Base-by-base conservation (phyloP, 331 rosid species). In the Quercus tomentella region DNA sequence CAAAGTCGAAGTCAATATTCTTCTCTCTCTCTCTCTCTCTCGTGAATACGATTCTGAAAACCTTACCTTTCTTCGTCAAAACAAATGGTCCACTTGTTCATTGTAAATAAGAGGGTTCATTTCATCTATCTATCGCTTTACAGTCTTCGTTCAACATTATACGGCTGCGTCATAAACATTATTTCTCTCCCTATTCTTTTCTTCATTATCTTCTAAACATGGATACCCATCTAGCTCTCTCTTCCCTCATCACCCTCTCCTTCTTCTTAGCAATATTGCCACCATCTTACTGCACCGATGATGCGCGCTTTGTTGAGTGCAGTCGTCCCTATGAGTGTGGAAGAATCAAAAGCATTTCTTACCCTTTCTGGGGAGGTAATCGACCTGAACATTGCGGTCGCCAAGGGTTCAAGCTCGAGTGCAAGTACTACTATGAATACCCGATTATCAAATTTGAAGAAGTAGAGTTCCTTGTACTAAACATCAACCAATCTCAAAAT, bases 311-410 rank as follows among this genome's bases (percentile, higher is more conserved):
- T 56, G 8, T 0, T 1, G 37, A 3, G 0, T 88, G 94, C 79
- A 5, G 6, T 20, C n/a, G 11, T 7, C 3, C 80, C 10, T 88
- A 37, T 80, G 35, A 20, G 18, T 86, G 92, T 30, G 89, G 94
- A 45, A 8, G 1, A 1, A 0, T 84, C 7, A 23, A 11, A 45
- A 28, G 56, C 82, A 35, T 87, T 8, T 2, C 0, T 0, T 89
- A 76, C 52, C 92, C 94, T 43, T 90, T 88, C 77, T 90, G 84
- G 88, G 87, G 82, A 41, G 70, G 9, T 6, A 4, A 0, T 11
- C 82, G 86, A 10, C 73, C 88, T 11, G n/a, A 52, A 9, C 3
- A 49, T 4, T 90, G 94, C 73, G 90, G 89, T 12, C 30, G 30
- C 17, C 3, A 1, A 6, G 58, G 74, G 6, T 83, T 66, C 33